Base-by-base conservation (phyloP, 192 early-diverging fungal species). In the Coemansia sp. region DNA sequence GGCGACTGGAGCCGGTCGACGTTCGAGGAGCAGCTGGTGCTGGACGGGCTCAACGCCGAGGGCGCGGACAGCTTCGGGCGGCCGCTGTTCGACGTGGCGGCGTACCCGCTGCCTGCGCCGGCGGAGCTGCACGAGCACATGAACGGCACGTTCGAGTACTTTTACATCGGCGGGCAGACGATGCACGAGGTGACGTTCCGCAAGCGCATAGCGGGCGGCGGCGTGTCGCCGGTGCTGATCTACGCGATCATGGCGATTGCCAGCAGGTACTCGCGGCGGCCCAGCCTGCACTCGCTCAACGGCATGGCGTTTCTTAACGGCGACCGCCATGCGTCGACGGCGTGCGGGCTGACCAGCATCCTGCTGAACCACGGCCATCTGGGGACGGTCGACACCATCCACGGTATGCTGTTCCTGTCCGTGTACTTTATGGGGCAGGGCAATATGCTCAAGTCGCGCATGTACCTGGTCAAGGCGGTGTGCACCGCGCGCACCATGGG, bases 371-470 rank as follows among this genome's bases (percentile, higher is more conserved):
- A 76, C 62, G 70, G 71, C 56, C 70, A 73, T 25, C 35, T 76
- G 56, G 74, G 70, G 20, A 73, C 78, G 2, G 67, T 76, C 6
- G 79, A 82, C 35, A 53, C 64, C 6, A 66, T 82, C 36, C 79
- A 82, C 42, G 79, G 51, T 14, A 76, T 82, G 79, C 61, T 82
- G 67, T 76, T 82, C 36, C 70, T 82, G 69, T 76, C 79, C 20
- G 74, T 82, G 27, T 82, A 82, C 42, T 82, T 82, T 57, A 76
- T 82, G 79, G 79, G 79, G 14, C 79, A 82, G 67, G 79, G 79
- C 43, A 76, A 76, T 49, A 82, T 82, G 79, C 79, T 82, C 35
- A 82, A 82, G 61, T 69, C 79, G 68, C 69, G 79, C 32, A 76
- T 82, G 74, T 82, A 76, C 22, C 32, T 82, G 70, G 79, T 82